Conservation (phyloP, 345 rosid species). For the Gossypium ekmanianum region DNA sequence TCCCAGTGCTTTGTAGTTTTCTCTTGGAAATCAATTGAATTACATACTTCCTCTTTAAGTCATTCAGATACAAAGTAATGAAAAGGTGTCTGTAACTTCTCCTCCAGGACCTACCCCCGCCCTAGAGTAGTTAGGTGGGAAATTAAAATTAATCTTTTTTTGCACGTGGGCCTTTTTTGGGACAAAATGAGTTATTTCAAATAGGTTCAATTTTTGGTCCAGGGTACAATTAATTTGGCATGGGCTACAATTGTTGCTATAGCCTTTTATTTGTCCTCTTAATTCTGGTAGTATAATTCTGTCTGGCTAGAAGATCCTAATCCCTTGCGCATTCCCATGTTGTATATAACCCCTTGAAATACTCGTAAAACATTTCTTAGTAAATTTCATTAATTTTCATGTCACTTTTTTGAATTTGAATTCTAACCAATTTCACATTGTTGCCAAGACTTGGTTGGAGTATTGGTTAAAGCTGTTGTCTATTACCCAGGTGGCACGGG, state of each 20-base stretch:
- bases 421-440: background rate
- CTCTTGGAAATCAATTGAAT: background rate
- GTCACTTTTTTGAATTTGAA: background rate
- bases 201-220: too few species aligned
- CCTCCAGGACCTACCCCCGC: background rate
- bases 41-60: background rate
- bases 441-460: too few species aligned
- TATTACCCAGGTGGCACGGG: too few species aligned
- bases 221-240: too few species aligned
- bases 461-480: too few species aligned
- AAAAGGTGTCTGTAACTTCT: background rate
- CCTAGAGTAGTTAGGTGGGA: background rate
- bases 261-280: background rate
- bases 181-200: too few species aligned
- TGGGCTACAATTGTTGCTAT: too few species aligned
- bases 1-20: background rate
- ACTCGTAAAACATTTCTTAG: background rate
- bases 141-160: background rate
- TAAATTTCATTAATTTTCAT: background rate
- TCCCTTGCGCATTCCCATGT: background rate
- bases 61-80: background rate
- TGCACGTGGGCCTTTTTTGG: too few species aligned
- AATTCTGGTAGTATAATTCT: background rate
- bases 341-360: background rate
- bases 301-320: background rate